Base-by-base conservation (phyloP, 768 basidiomycete species). In the Tubosaeta sp. region DNA sequence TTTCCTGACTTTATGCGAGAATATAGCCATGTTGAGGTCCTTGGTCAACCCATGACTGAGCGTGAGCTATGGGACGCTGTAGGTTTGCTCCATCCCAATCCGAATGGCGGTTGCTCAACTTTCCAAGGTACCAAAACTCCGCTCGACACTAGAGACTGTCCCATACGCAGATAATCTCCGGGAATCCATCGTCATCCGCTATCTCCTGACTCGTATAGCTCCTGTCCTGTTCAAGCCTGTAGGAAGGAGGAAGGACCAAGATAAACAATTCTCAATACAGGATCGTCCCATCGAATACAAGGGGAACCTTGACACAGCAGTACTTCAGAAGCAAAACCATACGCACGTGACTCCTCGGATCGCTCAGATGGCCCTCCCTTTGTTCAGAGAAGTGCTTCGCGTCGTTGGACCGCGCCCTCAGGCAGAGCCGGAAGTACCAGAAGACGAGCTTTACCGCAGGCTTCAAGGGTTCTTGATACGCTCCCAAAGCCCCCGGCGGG, bases 341-440 rank as follows among this genome's bases (percentile, higher is more conserved):
- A 87, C 86, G 0, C 78, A 79, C 42, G 84, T 90, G 8, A 88
- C 86, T 0, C 80, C 81, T 0, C 70, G 73, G 18, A 81, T 90
- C 39, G 75, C 73, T 6, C 58, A 67, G 9, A 64, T 88, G 8
- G 79, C 84, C 0, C 29, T 61, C 8, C 75, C 76, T 0, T 71
- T 78, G 0, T 82, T 87, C 45, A 72, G 71, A 21, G 86, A 86
- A 53, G 65, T 68, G 2, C 63, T 89, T 4, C 52, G 66, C 7
- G 77, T 87, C 1, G 65, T 87, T 8, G 87, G 80, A 4, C 68
- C 74, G 0, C 73, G 58, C 0, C 77, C 54, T 31, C 51, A 29
- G 36, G 22, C 34, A 1, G 56, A 64, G 29, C 54, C 62, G 7
- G 53, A 54, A 9, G 13, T 25, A 35, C 52, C 56, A 32, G 32